Conservation (phyloP, 2,329 filamentous ascomycete genomes). For the Cladosporium sp. region DNA sequence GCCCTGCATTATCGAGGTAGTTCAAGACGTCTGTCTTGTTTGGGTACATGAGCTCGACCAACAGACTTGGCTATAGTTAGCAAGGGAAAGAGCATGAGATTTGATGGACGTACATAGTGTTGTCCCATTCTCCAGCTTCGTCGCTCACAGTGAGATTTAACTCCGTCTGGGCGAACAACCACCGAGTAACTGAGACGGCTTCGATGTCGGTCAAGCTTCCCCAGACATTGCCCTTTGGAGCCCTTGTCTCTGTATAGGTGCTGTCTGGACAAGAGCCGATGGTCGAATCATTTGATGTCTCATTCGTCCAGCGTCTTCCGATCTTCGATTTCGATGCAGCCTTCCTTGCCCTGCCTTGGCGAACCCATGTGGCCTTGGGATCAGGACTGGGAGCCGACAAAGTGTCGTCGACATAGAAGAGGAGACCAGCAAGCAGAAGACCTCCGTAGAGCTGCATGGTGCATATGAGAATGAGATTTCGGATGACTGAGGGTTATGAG, state of each 20-base stretch:
- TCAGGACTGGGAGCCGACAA: background rate
- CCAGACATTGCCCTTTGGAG: background rate
- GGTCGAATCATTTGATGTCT: background rate
- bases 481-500: background rate
- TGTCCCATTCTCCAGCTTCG: conserved; percentile 21
- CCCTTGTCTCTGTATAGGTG: background rate
- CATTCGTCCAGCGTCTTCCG: background rate
- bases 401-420: background rate
- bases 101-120: conserved; percentile 18
- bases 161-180: conserved; percentile 8
- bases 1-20: conserved; percentile 39
- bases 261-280: background rate
- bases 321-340: background rate
- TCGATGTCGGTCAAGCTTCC: background rate
- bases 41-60: conserved; percentile 39
- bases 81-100: background rate
- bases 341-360: background rate
- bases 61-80: conserved; percentile 5
- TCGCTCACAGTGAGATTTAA: conserved; percentile 25
- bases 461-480: background rate
- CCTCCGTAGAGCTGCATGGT: background rate
- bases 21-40: conserved; percentile 49
- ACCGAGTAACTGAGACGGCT: background rate
- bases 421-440: background rate
- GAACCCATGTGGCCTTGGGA: background rate